Base-by-base conservation (phyloP, 2,329 filamentous ascomycete genomes). In the Hypomyces rosellus region DNA sequence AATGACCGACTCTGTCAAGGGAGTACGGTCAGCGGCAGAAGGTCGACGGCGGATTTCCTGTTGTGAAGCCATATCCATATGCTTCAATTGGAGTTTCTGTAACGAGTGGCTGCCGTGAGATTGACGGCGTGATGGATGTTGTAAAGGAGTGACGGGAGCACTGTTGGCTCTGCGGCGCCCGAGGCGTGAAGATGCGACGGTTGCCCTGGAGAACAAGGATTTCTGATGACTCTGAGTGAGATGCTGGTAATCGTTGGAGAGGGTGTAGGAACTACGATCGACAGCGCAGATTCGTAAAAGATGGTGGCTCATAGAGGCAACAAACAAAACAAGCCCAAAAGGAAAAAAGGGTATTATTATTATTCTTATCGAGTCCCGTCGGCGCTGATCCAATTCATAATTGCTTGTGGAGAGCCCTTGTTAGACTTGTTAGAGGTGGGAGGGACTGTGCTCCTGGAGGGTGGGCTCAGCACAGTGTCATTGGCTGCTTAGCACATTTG, bases 221-320 rank as follows among this genome's bases (percentile, higher is more conserved):
- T 68, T 71, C 61, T 68, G 57, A 57, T 69, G 61, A 57, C 59
- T 55, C 55, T 63, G 67, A 53, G 66, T 68, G 57, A 74, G 61
- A 55, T 69, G 69, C 57, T 66, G 65, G 53, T 70, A 65, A 57
- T 76, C 70, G 67, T 74, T 61, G 56, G 73, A 65, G 61, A 76
- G 66, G 64, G 69, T 60, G 65, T 65, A 67, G 59, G 71, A 71
- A 61, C 66, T 72, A 60, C 71, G 69, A 64, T 74, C 70, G 58
- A 69, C 63, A 61, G 71, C 69, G 63, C 74, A 77, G 56, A 75
- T 66, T 63, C 69, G 66, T 52, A 76, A 61, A 54, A 75, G 68
- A 61, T 70, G 71, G 60, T 65, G 67, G 61, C 70, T 74, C 75
- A 78, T 78, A 30, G 71, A 61, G 63, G 57, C 55, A 61, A 50